Evolutionary conservation across 139 green algal species (phyloP), one percentile per base, ranked within the genome.

Genomic region (Coelastrella sp.): DNA sequence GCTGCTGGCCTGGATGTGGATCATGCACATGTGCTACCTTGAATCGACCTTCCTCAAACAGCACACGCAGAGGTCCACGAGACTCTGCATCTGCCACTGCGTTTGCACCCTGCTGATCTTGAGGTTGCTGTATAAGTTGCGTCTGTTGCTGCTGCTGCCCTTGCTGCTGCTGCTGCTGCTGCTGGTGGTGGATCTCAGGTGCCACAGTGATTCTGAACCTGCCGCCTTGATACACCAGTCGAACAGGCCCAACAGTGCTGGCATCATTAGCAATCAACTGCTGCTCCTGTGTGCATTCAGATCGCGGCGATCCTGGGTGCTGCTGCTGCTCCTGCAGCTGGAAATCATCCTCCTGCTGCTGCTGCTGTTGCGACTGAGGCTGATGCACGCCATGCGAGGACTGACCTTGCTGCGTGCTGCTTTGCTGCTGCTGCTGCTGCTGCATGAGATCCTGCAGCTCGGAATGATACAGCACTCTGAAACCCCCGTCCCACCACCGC

Each of bases 351-450:
- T 47, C 32, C 32, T 47, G 32, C 32, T 47, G 80, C 57, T 47
- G 83, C 65, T 89, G 83, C 83, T 80, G 65, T n/a, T 66, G 64
- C 83, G 66, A 13, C 20, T 47, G 32, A 47, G 32, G 32, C 32
- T 47, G 32, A 47, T 47, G 32, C 32, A 47, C 32, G 32, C 32
- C 32, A 47, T 47, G 0, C 32, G 32, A 47, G 32, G 32, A 47
- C 32, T 47, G 32, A 47, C 32, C 32, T 47, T 47, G 32, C 32
- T 47, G 32, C 32, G 1, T 47, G 32, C 0, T 1, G 32, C 32
- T 47, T 47, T 47, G 32, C 32, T 47, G 32, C 32, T 47, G 32
- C 32, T 47, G 32, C 32, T 47, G 32, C 32, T 47, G 32, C 32
- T 47, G 32, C 32, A 47, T 47, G 32, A 47, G 32, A 47, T 47